Percentiles rank a stretch among this genome's conserved stretches.
Evolutionary conservation across 2,329 filamentous ascomycete genomes (phyloP).

Genomic region (Neocatenulostroma microsporum): DNA sequence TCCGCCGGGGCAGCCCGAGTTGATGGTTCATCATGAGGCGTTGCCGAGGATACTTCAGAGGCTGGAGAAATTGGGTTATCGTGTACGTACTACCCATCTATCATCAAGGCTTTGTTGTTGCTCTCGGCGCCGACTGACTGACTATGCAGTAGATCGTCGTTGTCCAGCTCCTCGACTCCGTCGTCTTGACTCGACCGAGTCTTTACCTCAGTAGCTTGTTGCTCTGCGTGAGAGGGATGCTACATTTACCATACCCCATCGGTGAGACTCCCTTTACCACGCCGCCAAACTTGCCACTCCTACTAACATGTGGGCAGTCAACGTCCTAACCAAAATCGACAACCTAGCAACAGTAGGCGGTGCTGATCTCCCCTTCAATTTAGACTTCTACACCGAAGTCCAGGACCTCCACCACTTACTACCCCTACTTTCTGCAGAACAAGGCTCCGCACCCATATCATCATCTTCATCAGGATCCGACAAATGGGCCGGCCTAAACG

Average conservation of each 20-base stretch:
- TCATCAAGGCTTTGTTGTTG: too few relatives aligned
- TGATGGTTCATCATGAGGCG: constrained; percentile 92
- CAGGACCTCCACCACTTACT: constrained; percentile 83
- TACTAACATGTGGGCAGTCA: too few relatives aligned
- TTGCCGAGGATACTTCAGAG: constrained; percentile 85
- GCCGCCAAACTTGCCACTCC: too few relatives aligned
- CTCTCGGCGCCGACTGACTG: constrained; percentile 34
- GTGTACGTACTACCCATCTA: constrained; percentile 52
- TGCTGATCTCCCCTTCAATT: constrained; percentile 81
- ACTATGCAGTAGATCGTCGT: constrained; percentile 64
- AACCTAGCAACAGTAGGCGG: constrained; percentile 67
- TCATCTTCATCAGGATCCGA: constrained; percentile 10
- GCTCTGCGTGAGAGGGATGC: constrained; percentile 88
- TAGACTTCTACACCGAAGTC: constrained; percentile 96
- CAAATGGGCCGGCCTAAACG: constrained; percentile 79
- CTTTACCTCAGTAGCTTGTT: constrained; percentile 92
- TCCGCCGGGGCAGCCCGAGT: constrained; percentile 92
- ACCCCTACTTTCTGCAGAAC: constrained; percentile 71
- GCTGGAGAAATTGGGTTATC: constrained; percentile 83
- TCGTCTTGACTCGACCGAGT: constrained; percentile 85
- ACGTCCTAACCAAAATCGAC: constrained; percentile 96
- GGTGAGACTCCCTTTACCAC: constrained; percentile 6
- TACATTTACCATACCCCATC: constrained; percentile 94
- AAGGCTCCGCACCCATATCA: constrained; percentile 45
- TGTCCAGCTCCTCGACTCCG: constrained; percentile 87